Evolutionary conservation across 202 grass and related monocot species (phyloP), one percentile per base, ranked within the genome.

Genomic region (Hordeum pubiflorum): DNA sequence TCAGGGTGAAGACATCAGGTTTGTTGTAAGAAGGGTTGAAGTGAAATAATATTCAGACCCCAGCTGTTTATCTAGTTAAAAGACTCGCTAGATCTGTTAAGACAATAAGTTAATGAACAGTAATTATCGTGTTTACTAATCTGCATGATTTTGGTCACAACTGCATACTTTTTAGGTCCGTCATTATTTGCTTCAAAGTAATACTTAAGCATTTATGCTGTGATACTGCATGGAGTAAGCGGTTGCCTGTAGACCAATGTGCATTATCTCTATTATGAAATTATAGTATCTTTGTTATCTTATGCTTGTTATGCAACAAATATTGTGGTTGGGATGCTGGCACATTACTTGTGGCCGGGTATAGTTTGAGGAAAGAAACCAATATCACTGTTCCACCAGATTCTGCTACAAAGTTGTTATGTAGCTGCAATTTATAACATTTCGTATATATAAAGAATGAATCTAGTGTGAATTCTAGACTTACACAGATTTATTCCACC

Each of bases 1-100:
- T 66, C 85, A 94, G 85, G 95, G 95, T 65, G 95, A 98, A 89
- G 95, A 98, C 64, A 91, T 94, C 61, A 89, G 95, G 95, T 98
- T 84, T 89, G 90, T 83, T 86, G 13, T 61, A 44, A 69, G 59
- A 64, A 27, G 66, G 40, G 74, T 58, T 83, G 68, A 84, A 62
- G 9, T 63, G 50, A 80, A 72, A 62, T 55, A 21, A 55, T 74
- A 24, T 52, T 33, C 72, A 70, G 24, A 55, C 56, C 29, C 38
- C 9, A 66, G 18, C 10, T 75, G 22, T 80, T 44, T 69, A 48
- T 83, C 39, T 80, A 43, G 64, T n/a, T 3, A 55, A 70, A 26
- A 6, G 66, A 26, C 37, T 43, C 22, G 37, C 37, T 69, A 41
- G 11, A 69, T 21, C 74, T 41, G 18, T 59, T 84, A 7, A 17